Base-by-base conservation (phyloP, 768 basidiomycete genomes). In the Tricholoma furcatifolium region DNA sequence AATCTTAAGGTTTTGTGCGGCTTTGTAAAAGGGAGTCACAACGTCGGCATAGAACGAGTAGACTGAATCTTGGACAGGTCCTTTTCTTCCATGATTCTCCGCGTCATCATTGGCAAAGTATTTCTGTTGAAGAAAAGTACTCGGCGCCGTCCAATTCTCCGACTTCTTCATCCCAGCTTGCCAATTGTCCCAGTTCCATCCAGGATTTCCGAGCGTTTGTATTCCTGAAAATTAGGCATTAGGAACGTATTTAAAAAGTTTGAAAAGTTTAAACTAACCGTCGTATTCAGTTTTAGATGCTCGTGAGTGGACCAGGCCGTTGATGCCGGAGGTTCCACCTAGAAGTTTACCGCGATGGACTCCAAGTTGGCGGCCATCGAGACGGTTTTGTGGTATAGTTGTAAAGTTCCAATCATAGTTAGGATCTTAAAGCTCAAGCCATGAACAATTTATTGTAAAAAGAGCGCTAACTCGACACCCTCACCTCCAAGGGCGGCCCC, bases 321-420 rank as follows among this genome's bases (percentile, higher is more conserved):
- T 49, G 14, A 63, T 44, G 24, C 53, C 47, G 35, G 63, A 62
- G 20, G 62, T 66, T 24, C 67, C 66, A 11, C 66, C 67, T 3
- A 66, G 59, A 11, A 66, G 53, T 50, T 67, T 69, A 12, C 67
- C 66, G 2, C 67, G 61, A 31, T 53, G 51, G 31, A 60, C 46
- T 2, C 52, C 49, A 20, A 67, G 48, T 14, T 50, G 30, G n/a
- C 62, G 58, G 14, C 56, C 49, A 9, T 55, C 59, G 10, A 57
- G 52, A 27, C 56, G 48, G n/a, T 36, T 42, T 47, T 70, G 66
- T 12, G 68, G 67, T 10, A 54, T 47, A 12, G 62, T 64, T 11
- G 43, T 45, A 39, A 68, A 68, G 15, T 55, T 56, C 67, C 67
- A 69, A 39, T 67, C 63, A 18, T 59, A 58, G 21, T 48, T 47